Base-by-base conservation (phyloP, 495 filamentous ascomycete species). In the Penicillium crystallinum region DNA sequence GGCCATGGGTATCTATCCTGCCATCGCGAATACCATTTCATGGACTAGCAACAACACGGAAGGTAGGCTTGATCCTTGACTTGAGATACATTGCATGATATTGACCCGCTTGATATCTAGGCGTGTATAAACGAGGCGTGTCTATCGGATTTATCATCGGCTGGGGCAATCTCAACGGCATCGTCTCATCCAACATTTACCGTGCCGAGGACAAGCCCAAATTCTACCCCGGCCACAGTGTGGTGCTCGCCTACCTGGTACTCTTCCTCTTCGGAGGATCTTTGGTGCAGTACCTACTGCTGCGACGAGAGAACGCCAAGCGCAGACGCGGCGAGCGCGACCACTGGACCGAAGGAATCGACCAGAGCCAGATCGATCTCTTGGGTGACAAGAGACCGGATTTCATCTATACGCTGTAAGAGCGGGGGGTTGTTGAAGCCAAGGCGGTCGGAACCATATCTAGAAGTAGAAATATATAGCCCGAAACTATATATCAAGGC, bases 11-110 rank as follows among this genome's bases (percentile, higher is more conserved):
- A 96, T 97, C 58, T 97, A 96, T 60, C 92, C 92, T 0, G 86
- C 81, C 66, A 89, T 96, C 55, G 69, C 92, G n/a, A 95, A 96
- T 63, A 95, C 90, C 0, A 89, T 97, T 53, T 82, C 83, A 21
- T 97, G 92, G 92, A 69, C 85, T 15, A 81, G 82, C 40, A 97
- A 97, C 70, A 97, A 97, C 56, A 81, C 81, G 21, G 92, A 96
- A 69, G 92, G 73, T 72, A 47, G 38, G 44, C n/a, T n/a, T n/a
- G n/a, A n/a, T 36, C 34, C 4, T 14, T 17, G 4, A 4, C 21
- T 36, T 15, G 34, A 15, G 1, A 0, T 14, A 17, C 1, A 1
- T 36, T 15, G 6, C 17, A 11, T 31, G 29, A 17, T 17, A 21
- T 31, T 56, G 10, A 59, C 23, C 0, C 19, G 1, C 4, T 44